Base-by-base conservation (phyloP, 306 rosid species). In the Pterocarpus santalinus region DNA sequence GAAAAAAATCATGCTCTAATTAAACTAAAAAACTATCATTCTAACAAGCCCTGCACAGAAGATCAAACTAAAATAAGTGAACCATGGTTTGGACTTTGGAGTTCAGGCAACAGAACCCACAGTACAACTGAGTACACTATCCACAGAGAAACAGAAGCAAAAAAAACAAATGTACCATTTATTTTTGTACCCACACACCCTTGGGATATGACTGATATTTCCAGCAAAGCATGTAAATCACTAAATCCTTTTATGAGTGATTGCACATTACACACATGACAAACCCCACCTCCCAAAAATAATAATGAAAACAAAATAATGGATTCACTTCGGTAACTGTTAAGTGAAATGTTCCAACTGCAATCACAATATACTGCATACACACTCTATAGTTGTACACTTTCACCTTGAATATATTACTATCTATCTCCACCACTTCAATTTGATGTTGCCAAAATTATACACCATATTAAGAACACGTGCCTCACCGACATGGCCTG, bases 371-470 rank as follows among this genome's bases (percentile, higher is more conserved):
- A 74, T 62, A 75, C 60, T 47, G 44, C 17, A 57, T 8, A 9
- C 34, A 41, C 15, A 72, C n/a, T 64, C 38, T 11, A 5, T 1
- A 1, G 65, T 73, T 78, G n/a, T 7, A 72, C 33, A 56, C 51
- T 73, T 44, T 43, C 44, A 32, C 67, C 39, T 34, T 57, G 44
- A 44, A 36, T 5, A 71, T 8, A 70, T n/a, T 61, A 70, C 47
- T 39, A 57, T 58, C 34, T 63, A 77, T 73, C 80, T 78, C 86
- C 17, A 67, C 86, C 9, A 67, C 34, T 58, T 65, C 58, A 73
- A 67, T 67, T 22, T 73, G 22, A 63, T 5, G 16, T 43, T 53
- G 16, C 82, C 47, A 58, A 51, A 60, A 73, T 33, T 47, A 28
- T n/a, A 65, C 12, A 65, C 12, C 9, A 34, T 28, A 66, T 17